Evolutionary conservation across 352 stramenopile species (phyloP).

Genomic region (Phytophthora meadii): DNA sequence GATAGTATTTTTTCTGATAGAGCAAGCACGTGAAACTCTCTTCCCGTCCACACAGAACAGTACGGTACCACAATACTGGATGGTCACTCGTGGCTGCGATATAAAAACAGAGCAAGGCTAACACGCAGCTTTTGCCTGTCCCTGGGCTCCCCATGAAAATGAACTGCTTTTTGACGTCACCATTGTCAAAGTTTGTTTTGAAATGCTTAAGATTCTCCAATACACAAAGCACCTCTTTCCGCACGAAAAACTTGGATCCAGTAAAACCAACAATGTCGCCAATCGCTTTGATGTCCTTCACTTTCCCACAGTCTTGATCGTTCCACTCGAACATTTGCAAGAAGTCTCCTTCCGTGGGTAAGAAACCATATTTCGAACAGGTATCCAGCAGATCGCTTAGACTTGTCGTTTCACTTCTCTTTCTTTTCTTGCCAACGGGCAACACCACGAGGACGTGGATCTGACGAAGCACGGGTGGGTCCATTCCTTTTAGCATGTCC

Average conservation of each 20-base stretch:
- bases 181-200: neutral
- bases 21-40: constrained; percentile 6
- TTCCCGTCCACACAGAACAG: neutral
- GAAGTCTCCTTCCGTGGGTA: neutral
- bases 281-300: constrained; percentile 16
- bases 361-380: neutral
- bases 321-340: constrained; percentile 1
- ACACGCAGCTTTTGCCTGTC: constrained; percentile 23
- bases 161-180: constrained; percentile 12
- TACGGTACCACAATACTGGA: constrained; percentile 11
- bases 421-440: neutral
- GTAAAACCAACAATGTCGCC: constrained; percentile 18
- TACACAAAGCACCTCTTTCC: constrained; percentile 18
- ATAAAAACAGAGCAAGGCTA: constrained; percentile 20
- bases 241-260: constrained; percentile 14
- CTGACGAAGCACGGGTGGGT: too few species aligned
- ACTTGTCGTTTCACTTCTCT: neutral
- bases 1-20: constrained; percentile 9
- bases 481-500: too few species aligned
- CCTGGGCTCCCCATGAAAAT: constrained; percentile 13
- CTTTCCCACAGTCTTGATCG: neutral
- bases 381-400: neutral
- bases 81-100: neutral
- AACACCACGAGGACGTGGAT: constrained; percentile 2
- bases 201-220: constrained; percentile 1